Evolutionary conservation across 352 stramenopile genomes (phyloP).

Genomic region (Phytophthora hybrid): DNA sequence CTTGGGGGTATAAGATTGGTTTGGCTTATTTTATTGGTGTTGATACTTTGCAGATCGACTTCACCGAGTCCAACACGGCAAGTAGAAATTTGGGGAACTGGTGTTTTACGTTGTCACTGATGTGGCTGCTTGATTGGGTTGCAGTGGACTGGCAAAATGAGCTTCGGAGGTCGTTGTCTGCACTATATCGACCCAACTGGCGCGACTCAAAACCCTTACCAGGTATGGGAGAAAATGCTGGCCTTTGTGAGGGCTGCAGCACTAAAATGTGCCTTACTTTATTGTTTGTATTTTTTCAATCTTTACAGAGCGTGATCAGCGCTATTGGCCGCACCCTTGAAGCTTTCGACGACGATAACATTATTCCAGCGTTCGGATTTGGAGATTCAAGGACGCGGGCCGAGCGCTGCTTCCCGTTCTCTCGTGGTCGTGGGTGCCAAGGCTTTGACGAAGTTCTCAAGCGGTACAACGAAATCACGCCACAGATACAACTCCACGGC

Average conservation of each 20-base stretch:
- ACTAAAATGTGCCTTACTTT: background rate
- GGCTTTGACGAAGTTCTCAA: constrained; percentile 67
- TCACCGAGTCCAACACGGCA: constrained; percentile 76
- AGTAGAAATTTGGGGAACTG: background rate
- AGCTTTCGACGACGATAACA: constrained; percentile 83
- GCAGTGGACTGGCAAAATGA: constrained; percentile 74
- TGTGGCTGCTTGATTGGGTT: background rate
- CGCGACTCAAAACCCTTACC: constrained; percentile 62
- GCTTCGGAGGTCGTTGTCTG: constrained; percentile 67
- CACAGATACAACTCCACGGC: constrained; percentile 60
- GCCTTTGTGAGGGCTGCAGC: background rate
- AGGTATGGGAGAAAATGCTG: constrained; percentile 8
- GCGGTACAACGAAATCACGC: constrained; percentile 69
- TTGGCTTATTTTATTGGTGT: background rate
- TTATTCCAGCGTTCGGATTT: constrained; percentile 78
- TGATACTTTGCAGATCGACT: constrained; percentile 59
- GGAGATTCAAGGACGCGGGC: constrained; percentile 63
- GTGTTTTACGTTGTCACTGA: background rate
- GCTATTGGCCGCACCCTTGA: constrained; percentile 71
- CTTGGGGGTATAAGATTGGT: too few relatives aligned
- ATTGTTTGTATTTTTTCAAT: background rate
- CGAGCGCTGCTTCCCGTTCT: constrained; percentile 59
- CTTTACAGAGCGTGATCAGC: constrained; percentile 57
- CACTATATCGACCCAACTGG: constrained; percentile 71
- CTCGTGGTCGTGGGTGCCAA: constrained; percentile 38